Evolutionary conservation across 2,329 filamentous ascomycete species (phyloP), one percentile per base, ranked within the genome.

Genomic region (Cryphonectria radicalis): DNA sequence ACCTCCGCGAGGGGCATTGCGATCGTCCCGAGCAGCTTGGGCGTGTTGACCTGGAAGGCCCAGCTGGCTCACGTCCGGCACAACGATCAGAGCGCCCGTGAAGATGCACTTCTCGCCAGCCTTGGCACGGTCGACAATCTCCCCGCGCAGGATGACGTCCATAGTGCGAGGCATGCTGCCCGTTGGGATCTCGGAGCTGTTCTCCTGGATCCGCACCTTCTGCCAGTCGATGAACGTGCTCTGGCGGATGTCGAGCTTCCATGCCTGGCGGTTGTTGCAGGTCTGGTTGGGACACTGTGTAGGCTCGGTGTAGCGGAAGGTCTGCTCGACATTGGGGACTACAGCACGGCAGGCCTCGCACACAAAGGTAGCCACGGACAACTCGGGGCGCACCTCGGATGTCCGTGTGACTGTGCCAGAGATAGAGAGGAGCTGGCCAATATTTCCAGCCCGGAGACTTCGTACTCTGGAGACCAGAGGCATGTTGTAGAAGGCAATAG

Each of bases 151-250:
- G 75, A 99, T 98, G 59, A 99, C 92, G 78, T 99, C 96, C 89
- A 99, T 96, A 3, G 96, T 99, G 72, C 96, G 89, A 35, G 96
- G 96, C 96, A 99, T 99, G 83, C 95, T 98, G 69, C 96, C 96
- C 0, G 96, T 99, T 0, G 96, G 96, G 53, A 99, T 99, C 80
- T 99, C 96, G 4, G 95, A 95, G 76, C 94, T 97, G 84, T 98
- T 99, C 82, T 99, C 96, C 82, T 99, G 96, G 73, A 98, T 94
- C 74, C 97, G 93, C 35, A 98, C 94, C 81, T 98, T 98, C 80
- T 99, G 96, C 96, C 96, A 99, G 83, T 99, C 96, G 73, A 99
- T 93, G 79, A 99, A 99, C 0, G 95, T 98, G 81, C 95, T 98
- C 81, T 97, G 95, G 60, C 94, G 89, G 77, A 99, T 98, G 77